Conservation (phyloP, 2,329 filamentous ascomycete genomes). For the Coniochaeta prunicola region DNA sequence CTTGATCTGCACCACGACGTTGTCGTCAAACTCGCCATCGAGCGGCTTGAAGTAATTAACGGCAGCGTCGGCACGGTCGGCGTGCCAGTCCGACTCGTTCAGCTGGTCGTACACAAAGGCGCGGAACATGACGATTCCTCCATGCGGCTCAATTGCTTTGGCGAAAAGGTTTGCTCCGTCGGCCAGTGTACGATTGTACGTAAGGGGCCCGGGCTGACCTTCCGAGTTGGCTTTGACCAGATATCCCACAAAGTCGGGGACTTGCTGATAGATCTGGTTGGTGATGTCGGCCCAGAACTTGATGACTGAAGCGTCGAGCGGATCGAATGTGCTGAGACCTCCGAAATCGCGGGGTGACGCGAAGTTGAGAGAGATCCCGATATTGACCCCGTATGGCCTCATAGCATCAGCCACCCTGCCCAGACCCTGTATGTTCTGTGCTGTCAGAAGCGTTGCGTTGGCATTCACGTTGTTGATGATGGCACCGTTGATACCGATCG, state of each 20-base stretch:
- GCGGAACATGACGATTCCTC: slow-evolving; percentile 61
- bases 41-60: slow-evolving; percentile 59
- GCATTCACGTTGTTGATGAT: slow-evolving; percentile 70
- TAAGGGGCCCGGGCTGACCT: slow-evolving; percentile 61
- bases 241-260: slow-evolving; percentile 64
- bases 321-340: slow-evolving; percentile 57
- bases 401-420: slow-evolving; percentile 56
- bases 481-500: slow-evolving; percentile 58
- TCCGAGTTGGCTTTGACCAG: slow-evolving; percentile 67
- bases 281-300: slow-evolving; percentile 57
- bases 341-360: slow-evolving; percentile 52
- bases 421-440: slow-evolving; percentile 53
- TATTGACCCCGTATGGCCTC: slow-evolving; percentile 58
- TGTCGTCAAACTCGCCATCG: slow-evolving; percentile 60
- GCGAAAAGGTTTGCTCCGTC: slow-evolving; percentile 65
- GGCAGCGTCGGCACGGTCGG: slow-evolving; percentile 62
- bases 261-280: slow-evolving; percentile 46
- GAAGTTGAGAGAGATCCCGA: slow-evolving; percentile 63
- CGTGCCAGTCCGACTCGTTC: slow-evolving; percentile 53
- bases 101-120: slow-evolving; percentile 63
- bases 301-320: slow-evolving; percentile 51
- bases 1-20: slow-evolving; percentile 67
- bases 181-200: slow-evolving; percentile 62
- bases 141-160: slow-evolving; percentile 45
- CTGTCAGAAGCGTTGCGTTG: slow-evolving; percentile 47